Evolutionary conservation across 2,329 filamentous ascomycete genomes (phyloP), one percentile per base, ranked within the genome.

Genomic region (Ceratocystis variospora): DNA sequence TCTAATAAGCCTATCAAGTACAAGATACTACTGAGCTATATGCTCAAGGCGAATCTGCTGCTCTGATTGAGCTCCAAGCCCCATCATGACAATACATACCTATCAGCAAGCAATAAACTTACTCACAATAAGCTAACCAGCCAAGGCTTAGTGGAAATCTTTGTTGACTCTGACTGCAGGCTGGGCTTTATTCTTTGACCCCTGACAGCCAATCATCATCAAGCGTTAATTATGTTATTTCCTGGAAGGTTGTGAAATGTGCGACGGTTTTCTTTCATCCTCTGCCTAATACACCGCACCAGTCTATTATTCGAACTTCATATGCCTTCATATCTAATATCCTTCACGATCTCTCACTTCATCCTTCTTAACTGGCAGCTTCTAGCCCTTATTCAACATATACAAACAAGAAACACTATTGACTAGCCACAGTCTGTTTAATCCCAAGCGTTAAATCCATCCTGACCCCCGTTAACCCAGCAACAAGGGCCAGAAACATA

Each of bases 381-480:
- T 59, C 31, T 59, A 59, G 33, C 28, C 55, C 28, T 59, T 59
- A 59, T 59, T 17, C 10, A 15, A 41, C 12, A 15, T 41, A 12
- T 41, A 1, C 37, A 41, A 41, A 41, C 3, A 41, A 41, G 37
- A 41, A 41, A 12, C 37, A 41, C 19, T 19, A n/a, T 19, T 25
- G 55, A 37, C 12, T 37, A 10, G 15, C 37, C 3, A 41, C 10
- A 41, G 22, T 37, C n/a, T 59, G 28, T 59, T 59, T 37, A 31
- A 59, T 31, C 17, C 53, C 53, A 22, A 57, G 22, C 53, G 28
- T 12, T 17, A 57, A 37, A 33, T 33, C 53, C 28, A 37, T 59
- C 55, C 17, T 31, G 55, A 37, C 28, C 48, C 55, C 48, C 48
- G 55, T 59, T 59, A 59, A 59, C 55, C 55, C 55, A 59, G 55